phyloP scores from a whole-genome alignment of 495 filamentous ascomycete genomes.

The Penicillium silybi region DNA sequence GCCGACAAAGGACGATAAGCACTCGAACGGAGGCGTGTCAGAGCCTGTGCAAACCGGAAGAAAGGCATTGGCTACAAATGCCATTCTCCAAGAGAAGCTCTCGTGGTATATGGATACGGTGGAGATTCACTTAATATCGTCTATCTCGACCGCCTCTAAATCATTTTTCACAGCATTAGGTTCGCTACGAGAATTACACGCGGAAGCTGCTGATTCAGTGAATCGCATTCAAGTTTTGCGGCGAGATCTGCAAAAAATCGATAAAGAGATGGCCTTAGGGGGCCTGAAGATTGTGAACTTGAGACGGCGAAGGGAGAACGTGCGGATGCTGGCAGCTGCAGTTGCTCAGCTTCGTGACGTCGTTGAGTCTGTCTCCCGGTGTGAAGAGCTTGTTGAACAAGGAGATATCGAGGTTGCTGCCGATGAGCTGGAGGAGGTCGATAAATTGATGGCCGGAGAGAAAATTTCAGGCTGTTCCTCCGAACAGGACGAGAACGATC shows the following conservation, averaged over 20 bases:
- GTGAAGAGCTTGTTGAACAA: slow-evolving; percentile 75
- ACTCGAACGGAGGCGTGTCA: slow-evolving; percentile 56
- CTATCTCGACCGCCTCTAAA: slow-evolving; percentile 89
- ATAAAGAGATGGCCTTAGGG: slow-evolving; percentile 80
- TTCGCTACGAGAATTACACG: slow-evolving; percentile 83
- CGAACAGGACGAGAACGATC: slow-evolving; percentile 21
- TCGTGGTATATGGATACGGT: slow-evolving; percentile 99
- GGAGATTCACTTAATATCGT: slow-evolving; percentile 93
- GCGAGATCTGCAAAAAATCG: slow-evolving; percentile 72
- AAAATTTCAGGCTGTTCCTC: slow-evolving; percentile 25
- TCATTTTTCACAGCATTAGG: slow-evolving; percentile 97
- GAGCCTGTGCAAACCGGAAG: slow-evolving; percentile 55
- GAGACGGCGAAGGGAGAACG: slow-evolving; percentile 75
- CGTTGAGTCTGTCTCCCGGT: slow-evolving; percentile 68
- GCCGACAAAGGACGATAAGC: slow-evolving; percentile 48
- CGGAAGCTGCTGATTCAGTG: slow-evolving; percentile 89
- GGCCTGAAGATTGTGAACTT: slow-evolving; percentile 84
- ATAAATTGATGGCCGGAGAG: slow-evolving; percentile 73
- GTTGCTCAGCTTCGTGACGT: slow-evolving; percentile 78
- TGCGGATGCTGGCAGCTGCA: slow-evolving; percentile 75
- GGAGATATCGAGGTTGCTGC: slow-evolving; percentile 79
- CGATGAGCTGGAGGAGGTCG: slow-evolving; percentile 68
- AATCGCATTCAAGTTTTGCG: slow-evolving; percentile 77
- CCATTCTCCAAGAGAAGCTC: slow-evolving; percentile 97
- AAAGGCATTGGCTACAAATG: slow-evolving; percentile 92